Evolutionary conservation across 1,139 yeast genomes (phyloP).

Genomic region (Suhomyces ambrosiae): DNA sequence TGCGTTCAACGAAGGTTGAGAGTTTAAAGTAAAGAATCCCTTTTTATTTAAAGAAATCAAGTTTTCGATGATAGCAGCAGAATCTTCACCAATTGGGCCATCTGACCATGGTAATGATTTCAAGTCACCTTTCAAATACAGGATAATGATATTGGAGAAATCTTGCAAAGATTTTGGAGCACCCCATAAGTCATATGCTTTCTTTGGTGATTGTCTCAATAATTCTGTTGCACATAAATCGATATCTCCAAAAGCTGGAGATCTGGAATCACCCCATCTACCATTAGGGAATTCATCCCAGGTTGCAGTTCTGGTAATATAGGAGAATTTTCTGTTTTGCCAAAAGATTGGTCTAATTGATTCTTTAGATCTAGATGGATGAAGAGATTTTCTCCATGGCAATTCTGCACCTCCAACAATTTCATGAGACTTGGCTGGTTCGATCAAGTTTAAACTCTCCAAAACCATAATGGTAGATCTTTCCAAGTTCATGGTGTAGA

Average conservation of each 20-base stretch:
- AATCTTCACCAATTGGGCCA: conserved; percentile 80
- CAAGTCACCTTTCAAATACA: conserved; percentile 69
- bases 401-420: conserved; percentile 45
- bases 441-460: conserved; percentile 67
- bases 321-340: conserved; percentile 92
- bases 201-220: conserved; percentile 77
- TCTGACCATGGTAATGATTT: conserved; percentile 94
- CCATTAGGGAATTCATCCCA: conserved; percentile 98
- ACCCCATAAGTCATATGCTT: conserved; percentile 88
- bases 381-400: conserved; percentile 91
- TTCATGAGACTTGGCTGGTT: conserved; percentile 43
- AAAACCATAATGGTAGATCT: conserved; percentile 86
- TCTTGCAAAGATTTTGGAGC: conserved; percentile 63
- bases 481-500: conserved; percentile 95
- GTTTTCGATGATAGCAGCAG: conserved; percentile 60
- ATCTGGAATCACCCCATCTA: conserved; percentile 91
- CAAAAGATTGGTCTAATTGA: conserved; percentile 93
- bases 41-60: conserved; percentile 63
- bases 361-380: conserved; percentile 80
- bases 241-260: conserved; percentile 91
- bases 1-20: conserved; percentile 94
- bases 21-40: conserved; percentile 81
- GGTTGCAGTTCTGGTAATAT: conserved; percentile 84
- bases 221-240: conserved; percentile 77
- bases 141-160: conserved; percentile 60